These are phyloP conservation scores for Pseudozyma sp. DNA, from an alignment of 1,284 basidiomycete genomes.

Conservation along the genomic window DNA sequence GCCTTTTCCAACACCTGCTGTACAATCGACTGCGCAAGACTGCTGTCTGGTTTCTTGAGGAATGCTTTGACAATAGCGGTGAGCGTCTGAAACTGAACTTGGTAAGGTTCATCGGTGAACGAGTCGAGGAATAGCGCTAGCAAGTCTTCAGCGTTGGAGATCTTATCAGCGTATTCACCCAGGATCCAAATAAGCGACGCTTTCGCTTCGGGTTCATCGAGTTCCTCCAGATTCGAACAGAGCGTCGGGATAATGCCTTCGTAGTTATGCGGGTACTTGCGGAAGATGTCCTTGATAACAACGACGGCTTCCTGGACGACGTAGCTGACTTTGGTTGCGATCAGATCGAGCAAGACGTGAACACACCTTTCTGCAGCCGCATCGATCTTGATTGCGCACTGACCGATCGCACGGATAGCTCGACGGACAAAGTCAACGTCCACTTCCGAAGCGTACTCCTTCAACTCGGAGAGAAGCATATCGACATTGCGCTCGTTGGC, in stretches of 20 bases:
- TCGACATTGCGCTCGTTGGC: constrained; percentile 92
- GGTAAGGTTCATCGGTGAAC: constrained; percentile 92
- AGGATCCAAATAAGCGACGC: constrained; percentile 99
- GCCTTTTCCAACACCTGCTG: constrained; percentile 91
- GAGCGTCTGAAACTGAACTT: constrained; percentile 93
- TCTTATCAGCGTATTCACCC: constrained; percentile 96
- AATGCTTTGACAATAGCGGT: constrained; percentile 98
- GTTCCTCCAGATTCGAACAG: constrained; percentile 92
- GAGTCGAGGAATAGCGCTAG: constrained; percentile 89
- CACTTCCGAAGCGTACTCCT: constrained; percentile 97
- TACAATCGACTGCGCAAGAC: constrained; percentile 80
- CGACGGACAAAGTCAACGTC: constrained; percentile 98
- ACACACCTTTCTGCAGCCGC: constrained; percentile 93
- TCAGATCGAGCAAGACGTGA: constrained; percentile 89
- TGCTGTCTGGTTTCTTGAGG: constrained; percentile 90
- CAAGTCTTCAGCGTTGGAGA: constrained; percentile 94
- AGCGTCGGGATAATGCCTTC: constrained; percentile 95
- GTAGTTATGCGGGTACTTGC: constrained; percentile 96
- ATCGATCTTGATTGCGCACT: constrained; percentile 95
- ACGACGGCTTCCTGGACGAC: constrained; percentile 98
- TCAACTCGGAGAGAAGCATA: constrained; percentile 91
- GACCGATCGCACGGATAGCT: constrained; percentile 93
- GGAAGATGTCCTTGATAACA: constrained; percentile 99
- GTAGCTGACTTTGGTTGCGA: constrained; percentile 91
- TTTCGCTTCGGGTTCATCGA: constrained; percentile 98